Conservation (phyloP, 352 stramenopile genomes). For the Phytophthora pini region DNA sequence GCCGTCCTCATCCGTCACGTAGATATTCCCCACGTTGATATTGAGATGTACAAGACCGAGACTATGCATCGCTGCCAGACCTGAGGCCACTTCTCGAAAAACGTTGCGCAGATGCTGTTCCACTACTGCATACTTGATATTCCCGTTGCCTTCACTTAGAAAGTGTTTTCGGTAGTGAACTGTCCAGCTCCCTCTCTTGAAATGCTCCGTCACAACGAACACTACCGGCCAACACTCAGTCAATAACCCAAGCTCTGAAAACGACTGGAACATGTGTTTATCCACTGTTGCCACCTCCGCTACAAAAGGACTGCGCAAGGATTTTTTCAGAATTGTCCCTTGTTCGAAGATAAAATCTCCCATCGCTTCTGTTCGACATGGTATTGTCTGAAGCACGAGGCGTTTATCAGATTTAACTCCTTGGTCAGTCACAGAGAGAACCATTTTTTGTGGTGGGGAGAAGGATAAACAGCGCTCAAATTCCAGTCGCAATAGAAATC, state of each 20-base stretch:
- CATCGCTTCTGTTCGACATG: constrained; percentile 53
- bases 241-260: constrained; percentile 63
- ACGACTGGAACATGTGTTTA: constrained; percentile 70
- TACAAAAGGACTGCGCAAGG: constrained; percentile 50
- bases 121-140: constrained; percentile 25
- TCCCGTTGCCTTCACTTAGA: constrained; percentile 2
- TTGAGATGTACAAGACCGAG: constrained; percentile 62
- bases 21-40: constrained; percentile 60
- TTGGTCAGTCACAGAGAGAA: constrained; percentile 24
- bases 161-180: constrained; percentile 30
- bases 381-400: constrained; percentile 52
- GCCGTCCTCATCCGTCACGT: constrained; percentile 21
- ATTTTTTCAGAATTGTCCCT: constrained; percentile 42
- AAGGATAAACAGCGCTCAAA: constrained; percentile 59
- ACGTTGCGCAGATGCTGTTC: constrained; percentile 43
- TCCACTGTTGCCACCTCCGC: constrained; percentile 31
- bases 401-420: constrained; percentile 1
- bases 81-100: constrained; percentile 60
- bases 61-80: constrained; percentile 63
- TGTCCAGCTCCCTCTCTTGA: constrained; percentile 45
- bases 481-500: constrained; percentile 51
- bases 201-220: constrained; percentile 60
- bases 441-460: constrained; percentile 44
- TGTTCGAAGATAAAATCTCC: constrained; percentile 44
- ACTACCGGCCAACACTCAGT: constrained; percentile 68